phyloP scores from a whole-genome alignment of 1,139 yeast species.

The Sugiyamaella novakii region DNA sequence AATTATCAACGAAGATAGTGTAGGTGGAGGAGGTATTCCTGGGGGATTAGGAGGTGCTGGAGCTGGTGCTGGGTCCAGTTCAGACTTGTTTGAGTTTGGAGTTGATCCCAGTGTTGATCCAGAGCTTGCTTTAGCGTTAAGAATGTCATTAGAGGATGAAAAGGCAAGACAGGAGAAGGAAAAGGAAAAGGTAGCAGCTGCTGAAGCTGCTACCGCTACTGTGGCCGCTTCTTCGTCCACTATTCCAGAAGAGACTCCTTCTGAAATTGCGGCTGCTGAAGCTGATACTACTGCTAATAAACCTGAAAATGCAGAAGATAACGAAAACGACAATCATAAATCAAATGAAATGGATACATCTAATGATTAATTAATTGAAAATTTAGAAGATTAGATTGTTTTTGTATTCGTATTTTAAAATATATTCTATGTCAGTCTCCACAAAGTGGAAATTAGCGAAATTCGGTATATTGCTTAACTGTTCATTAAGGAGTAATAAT shows the following conservation, averaged over 20 bases:
- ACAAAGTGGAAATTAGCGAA: no score
- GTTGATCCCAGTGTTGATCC: conserved; percentile 95
- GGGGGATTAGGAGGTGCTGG: conserved; percentile 50
- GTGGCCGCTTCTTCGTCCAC: conserved; percentile 13
- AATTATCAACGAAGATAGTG: conserved; percentile 61
- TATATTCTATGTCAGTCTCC: no score
- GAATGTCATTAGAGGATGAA: conserved; percentile 83
- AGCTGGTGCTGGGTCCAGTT: conserved; percentile 47
- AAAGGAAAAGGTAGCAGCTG: conserved; percentile 35
- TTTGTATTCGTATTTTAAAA: no score
- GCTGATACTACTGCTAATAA: conserved; percentile 10
- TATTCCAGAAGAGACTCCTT: conserved; percentile 22
- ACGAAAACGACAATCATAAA: conserved; percentile 1
- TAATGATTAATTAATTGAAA: conserved; percentile 5
- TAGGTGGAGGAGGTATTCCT: conserved; percentile 47
- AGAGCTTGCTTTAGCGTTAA: conserved; percentile 90
- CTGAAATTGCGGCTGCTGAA: conserved; percentile 6
- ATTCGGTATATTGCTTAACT: no score
- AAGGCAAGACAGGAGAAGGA: conserved; percentile 70
- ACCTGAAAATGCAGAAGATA: conserved; percentile 14
- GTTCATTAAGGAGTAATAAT: no score
- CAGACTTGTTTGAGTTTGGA: conserved; percentile 58
- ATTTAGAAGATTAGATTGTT: no score
- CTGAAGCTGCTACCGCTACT: conserved; percentile 19
- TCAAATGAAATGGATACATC: conserved; percentile 17